phyloP scores from a whole-genome alignment of 345 rosid species.

The Nephelium lappaceum region DNA sequence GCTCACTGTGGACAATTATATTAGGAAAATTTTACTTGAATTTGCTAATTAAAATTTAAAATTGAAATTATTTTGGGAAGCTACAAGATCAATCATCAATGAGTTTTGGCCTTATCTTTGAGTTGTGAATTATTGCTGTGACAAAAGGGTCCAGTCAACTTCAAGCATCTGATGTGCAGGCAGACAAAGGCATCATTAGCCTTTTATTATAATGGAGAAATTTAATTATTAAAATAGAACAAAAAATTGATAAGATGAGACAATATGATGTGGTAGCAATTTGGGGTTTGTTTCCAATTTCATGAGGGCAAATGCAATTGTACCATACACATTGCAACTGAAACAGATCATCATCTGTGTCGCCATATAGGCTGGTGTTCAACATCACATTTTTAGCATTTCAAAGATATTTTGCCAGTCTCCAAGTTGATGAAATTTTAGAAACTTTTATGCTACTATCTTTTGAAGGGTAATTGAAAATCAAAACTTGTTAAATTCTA shows the following conservation, averaged over 20 bases:
- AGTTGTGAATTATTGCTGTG: neutral
- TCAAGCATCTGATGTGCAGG: slow-evolving; percentile 5
- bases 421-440: too few relatives aligned
- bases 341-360: too few relatives aligned
- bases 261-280: neutral
- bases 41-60: too few relatives aligned
- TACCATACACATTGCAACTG: too few relatives aligned
- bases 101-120: neutral
- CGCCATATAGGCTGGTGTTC: too few relatives aligned
- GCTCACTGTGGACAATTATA: neutral
- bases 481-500: too few relatives aligned
- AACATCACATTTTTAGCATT: too few relatives aligned
- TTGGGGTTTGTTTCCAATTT: neutral
- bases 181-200: slow-evolving; percentile 13
- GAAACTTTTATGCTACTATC: too few relatives aligned
- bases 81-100: neutral
- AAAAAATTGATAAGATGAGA: neutral
- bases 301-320: too few relatives aligned
- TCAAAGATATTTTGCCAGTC: too few relatives aligned
- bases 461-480: too few relatives aligned
- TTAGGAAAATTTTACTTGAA: neutral
- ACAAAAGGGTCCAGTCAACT: slow-evolving; percentile 14
- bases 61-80: neutral
- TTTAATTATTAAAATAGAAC: neutral
- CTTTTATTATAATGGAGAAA: neutral